Base-by-base conservation (phyloP, 768 basidiomycete genomes). In the Neoboletus subvelutipes region DNA sequence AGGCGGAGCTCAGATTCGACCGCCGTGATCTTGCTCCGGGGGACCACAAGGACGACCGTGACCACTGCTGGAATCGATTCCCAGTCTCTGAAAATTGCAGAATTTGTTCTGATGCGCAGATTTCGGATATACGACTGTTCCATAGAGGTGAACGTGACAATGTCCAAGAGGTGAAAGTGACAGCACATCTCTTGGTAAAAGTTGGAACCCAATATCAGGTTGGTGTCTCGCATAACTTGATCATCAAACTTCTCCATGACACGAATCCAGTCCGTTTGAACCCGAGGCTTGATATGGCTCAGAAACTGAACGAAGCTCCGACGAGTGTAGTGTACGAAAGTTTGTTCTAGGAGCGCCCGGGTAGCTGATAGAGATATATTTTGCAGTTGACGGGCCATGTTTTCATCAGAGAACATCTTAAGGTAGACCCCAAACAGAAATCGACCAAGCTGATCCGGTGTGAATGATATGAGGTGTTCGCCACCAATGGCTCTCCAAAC, bases 261-360 rank as follows among this genome's bases (percentile, higher is more conserved):
- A 24, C 67, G 55, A 0, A 28, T 49, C 86, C 86, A 87, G 43
- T 78, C 68, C 2, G 69, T 61, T 24, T 58, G 55, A 8, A 77
- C 65, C 39, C 72, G 68, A 22, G 66, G 67, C 56, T 75, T 77
- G 34, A 83, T 69, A 13, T 76, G 61, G 17, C 63, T 62, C 17
- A 86, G 66, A 41, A 87, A 67, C 3, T 73, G 59, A 1, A 71
- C 81, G 50, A 85, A 83, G 33, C 75, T 78, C 37, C 71, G 71
- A 13, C 85, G 77, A 11, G 67, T 75, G 59, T 86, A 84, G 57
- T 80, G 80, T 22, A 76, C 28, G 31, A 72, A 56, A 31, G 55
- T 63, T 12, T 66, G 60, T 13, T 53, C 54, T 1, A 40, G 41
- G 11, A 61, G 0, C 10, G 49, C 54, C 18, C 47, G 58, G 11